Evolutionary conservation across 192 early-diverging fungal species (phyloP).

Genomic region (Mortierella antarctica): DNA sequence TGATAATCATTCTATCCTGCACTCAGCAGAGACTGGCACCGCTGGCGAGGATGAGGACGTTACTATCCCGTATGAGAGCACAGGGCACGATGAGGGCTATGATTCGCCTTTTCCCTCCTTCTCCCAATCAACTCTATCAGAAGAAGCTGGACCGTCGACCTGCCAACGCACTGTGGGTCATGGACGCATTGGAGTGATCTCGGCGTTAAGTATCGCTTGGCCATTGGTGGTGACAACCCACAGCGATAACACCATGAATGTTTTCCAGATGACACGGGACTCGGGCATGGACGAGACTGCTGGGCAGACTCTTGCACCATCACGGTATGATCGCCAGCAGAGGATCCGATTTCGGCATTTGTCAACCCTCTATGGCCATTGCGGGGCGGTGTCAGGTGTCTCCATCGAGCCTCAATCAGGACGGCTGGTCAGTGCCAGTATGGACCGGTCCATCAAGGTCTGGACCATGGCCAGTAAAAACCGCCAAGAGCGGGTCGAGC

Average conservation of each 20-base stretch:
- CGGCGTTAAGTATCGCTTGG: slow-evolving; percentile 34
- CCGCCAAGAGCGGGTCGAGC: not conserved
- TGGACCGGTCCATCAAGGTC: slow-evolving; percentile 51
- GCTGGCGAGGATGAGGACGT: not conserved
- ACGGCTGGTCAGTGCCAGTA: slow-evolving; percentile 38
- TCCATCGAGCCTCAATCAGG: slow-evolving; percentile 39
- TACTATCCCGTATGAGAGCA: not conserved
- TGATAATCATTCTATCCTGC: slow-evolving; percentile 18
- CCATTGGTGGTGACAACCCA: slow-evolving; percentile 47
- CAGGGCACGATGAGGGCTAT: not conserved
- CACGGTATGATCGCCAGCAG: not conserved
- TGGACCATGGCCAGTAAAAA: slow-evolving; percentile 19
- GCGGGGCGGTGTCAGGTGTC: slow-evolving; percentile 46
- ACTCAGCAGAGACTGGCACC: slow-evolving; percentile 26
- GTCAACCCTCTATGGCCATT: slow-evolving; percentile 48
- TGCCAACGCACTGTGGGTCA: not conserved
- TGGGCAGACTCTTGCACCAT: not conserved
- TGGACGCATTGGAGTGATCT: slow-evolving; percentile 36
- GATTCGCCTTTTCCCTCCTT: not conserved
- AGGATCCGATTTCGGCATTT: slow-evolving; percentile 23
- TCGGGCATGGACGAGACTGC: not conserved
- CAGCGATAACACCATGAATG: slow-evolving; percentile 49
- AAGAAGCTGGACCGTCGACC: not conserved
- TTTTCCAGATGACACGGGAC: slow-evolving; percentile 33
- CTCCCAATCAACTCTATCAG: not conserved